phyloP scores from a whole-genome alignment of 495 filamentous ascomycete species.

The Cercophora scortea region DNA sequence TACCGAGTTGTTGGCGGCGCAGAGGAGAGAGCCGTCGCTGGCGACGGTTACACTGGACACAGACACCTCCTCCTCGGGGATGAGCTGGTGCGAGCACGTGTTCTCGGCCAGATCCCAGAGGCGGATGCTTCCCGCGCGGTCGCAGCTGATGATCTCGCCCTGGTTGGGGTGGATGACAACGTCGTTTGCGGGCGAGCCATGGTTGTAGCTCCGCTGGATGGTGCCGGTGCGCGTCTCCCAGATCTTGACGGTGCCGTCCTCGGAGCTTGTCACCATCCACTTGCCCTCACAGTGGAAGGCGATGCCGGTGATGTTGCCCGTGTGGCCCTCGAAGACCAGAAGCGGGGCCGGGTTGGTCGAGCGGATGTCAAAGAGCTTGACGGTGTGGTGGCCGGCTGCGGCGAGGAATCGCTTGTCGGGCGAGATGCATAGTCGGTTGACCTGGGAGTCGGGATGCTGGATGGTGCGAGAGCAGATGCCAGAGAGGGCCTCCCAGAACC shows the following conservation, averaged over 20 bases:
- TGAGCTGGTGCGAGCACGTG: conserved; percentile 91
- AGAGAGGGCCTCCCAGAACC: conserved; percentile 97
- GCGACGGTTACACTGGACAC: conserved; percentile 93
- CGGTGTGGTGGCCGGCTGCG: conserved; percentile 86
- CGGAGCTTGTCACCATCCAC: conserved; percentile 99
- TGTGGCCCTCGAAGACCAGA: conserved; percentile 90
- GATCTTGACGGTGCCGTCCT: conserved; percentile 96
- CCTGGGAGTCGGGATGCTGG: conserved; percentile 94
- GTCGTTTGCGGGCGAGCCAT: conserved; percentile 84
- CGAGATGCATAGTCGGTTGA: conserved; percentile 96
- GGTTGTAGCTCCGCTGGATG: conserved; percentile 86
- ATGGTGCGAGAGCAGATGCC: conserved; percentile 97
- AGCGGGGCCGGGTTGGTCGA: conserved; percentile 90
- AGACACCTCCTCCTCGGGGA: conserved; percentile 89
- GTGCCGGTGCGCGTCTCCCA: conserved; percentile 90
- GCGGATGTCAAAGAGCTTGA: conserved; percentile 97
- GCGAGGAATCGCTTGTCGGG: conserved; percentile 95
- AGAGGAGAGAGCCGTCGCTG: conserved; percentile 88
- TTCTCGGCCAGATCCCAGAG: conserved; percentile 97
- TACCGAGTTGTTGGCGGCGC: conserved; percentile 90
- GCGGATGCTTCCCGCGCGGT: conserved; percentile 84
- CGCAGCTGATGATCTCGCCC: conserved; percentile 93
- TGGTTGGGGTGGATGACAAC: conserved; percentile 98
- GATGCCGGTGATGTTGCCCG: conserved; percentile 88
- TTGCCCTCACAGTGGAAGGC: conserved; percentile 98